Evolutionary conservation across 2,329 filamentous ascomycete species (phyloP).

Genomic region (Botrytis fabae): DNA sequence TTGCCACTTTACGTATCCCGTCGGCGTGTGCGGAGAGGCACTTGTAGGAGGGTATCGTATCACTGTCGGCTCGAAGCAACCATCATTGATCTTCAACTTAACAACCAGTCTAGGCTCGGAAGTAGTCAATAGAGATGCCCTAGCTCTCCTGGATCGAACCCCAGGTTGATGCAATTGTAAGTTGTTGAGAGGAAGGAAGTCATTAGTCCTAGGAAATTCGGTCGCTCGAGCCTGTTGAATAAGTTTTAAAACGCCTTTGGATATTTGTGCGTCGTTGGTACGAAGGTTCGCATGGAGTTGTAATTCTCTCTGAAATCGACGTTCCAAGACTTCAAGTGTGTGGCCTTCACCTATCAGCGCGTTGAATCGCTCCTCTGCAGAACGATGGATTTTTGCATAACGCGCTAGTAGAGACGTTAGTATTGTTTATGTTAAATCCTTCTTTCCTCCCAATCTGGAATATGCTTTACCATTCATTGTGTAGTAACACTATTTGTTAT

Average conservation of each 20-base stretch:
- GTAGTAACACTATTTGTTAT: neutral
- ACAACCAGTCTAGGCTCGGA: neutral
- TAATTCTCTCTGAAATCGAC: neutral
- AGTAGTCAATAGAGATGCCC: neutral
- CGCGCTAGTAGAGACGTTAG: neutral
- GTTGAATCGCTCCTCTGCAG: neutral
- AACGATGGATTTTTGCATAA: neutral
- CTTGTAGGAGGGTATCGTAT: neutral
- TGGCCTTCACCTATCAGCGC: neutral
- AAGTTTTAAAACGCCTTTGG: neutral
- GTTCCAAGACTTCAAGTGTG: neutral
- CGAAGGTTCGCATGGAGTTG: neutral
- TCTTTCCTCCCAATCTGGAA: neutral
- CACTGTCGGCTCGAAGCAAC: neutral
- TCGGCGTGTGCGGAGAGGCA: neutral
- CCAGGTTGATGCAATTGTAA: neutral
- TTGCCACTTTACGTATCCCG: neutral
- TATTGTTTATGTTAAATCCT: neutral
- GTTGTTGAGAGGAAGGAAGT: neutral
- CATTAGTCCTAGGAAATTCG: neutral
- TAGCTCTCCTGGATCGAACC: neutral
- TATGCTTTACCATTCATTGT: slow-evolving; percentile 4
- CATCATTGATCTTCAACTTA: neutral
- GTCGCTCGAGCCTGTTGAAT: neutral
- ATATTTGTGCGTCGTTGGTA: neutral